Conservation (phyloP, 1,284 basidiomycete genomes). For the Hemileccinum hortonii region DNA sequence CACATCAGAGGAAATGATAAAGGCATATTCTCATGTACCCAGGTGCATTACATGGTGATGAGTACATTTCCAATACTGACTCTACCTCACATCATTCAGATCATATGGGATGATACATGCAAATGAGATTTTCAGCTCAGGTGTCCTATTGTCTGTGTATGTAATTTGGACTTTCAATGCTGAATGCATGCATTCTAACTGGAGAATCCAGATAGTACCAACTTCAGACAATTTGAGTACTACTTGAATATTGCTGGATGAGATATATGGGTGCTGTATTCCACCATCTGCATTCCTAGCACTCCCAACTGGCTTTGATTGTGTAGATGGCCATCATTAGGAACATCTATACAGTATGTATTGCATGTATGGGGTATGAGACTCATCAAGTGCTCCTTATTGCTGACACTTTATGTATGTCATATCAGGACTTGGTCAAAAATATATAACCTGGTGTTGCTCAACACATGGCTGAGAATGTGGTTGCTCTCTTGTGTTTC, state of each 20-base stretch:
- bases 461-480: conserved; percentile 92
- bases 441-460: conserved; percentile 81
- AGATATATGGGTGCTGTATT: conserved; percentile 54
- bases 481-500: conserved; percentile 78
- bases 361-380: conserved; percentile 78
- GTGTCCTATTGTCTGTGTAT: conserved; percentile 87
- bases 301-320: conserved; percentile 2
- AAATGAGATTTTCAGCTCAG: conserved; percentile 92
- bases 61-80: neutral
- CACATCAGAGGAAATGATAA: conserved; percentile 90
- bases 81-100: conserved; percentile 35
- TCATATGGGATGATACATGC: conserved; percentile 92
- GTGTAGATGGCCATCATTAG: conserved; percentile 89
- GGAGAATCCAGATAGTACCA: conserved; percentile 58
- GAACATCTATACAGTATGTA: conserved; percentile 93
- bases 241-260: conserved; percentile 87
- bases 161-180: conserved; percentile 20
- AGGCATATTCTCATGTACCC: conserved; percentile 85
- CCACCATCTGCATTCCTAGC: too few species aligned
- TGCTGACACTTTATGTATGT: conserved; percentile 8
- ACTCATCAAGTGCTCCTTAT: neutral
- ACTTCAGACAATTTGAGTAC: conserved; percentile 91
- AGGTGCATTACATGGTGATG: conserved; percentile 40
- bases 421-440: conserved; percentile 68
- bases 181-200: conserved; percentile 11